phyloP scores from a whole-genome alignment of 495 filamentous ascomycete genomes.

The Lineolata rhizophorae region DNA sequence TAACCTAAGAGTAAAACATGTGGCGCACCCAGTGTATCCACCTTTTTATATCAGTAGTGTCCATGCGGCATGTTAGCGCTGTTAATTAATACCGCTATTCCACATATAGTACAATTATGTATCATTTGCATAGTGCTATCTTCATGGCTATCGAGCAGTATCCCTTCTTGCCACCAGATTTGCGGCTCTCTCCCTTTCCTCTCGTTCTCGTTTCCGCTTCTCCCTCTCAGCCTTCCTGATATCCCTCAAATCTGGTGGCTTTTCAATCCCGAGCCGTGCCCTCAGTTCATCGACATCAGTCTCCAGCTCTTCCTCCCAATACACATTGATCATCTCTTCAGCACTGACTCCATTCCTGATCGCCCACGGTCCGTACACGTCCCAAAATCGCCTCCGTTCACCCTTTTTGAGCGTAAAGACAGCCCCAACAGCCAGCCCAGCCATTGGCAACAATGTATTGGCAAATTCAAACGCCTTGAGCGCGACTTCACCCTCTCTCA shows the following conservation, averaged over 20 bases:
- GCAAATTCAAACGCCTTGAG: conserved; percentile 93
- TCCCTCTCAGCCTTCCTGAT: conserved; percentile 49
- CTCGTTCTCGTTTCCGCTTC: conserved; percentile 34
- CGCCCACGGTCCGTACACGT: conserved; percentile 76
- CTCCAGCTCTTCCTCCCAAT: conserved; percentile 92
- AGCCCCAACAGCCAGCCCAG: conserved; percentile 58
- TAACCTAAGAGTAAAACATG: too few relatives aligned
- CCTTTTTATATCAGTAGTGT: too few relatives aligned
- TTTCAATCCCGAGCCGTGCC: conserved; percentile 55
- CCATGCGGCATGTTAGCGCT: too few relatives aligned
- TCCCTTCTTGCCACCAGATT: too few relatives aligned
- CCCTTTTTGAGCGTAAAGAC: conserved; percentile 47
- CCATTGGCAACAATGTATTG: conserved; percentile 89
- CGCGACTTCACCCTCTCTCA: conserved; percentile 82
- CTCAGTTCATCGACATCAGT: conserved; percentile 62
- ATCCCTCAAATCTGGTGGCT: conserved; percentile 69
- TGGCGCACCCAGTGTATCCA: too few relatives aligned
- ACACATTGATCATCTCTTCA: conserved; percentile 83
- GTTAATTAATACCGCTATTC: too few relatives aligned
- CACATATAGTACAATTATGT: too few relatives aligned
- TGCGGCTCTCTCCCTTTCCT: conserved; percentile 15
- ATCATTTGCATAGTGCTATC: too few relatives aligned
- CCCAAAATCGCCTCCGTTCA: conserved; percentile 51
- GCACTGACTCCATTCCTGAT: conserved; percentile 53
- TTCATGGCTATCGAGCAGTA: too few relatives aligned